Base-by-base conservation (phyloP, 768 basidiomycete genomes). In the Tephrocybe sp. region DNA sequence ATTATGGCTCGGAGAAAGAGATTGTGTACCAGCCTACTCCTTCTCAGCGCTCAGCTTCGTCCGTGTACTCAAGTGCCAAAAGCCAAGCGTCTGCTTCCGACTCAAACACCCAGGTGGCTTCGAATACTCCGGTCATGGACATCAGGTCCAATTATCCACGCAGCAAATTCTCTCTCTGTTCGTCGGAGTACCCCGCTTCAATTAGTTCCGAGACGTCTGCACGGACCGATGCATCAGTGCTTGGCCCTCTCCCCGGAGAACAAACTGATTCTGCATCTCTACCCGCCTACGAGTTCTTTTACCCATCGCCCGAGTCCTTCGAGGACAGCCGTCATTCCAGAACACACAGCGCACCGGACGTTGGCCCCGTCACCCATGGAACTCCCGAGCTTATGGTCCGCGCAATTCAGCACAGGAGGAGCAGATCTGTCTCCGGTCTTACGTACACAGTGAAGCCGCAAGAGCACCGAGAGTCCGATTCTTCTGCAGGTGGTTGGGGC, bases 151-250 rank as follows among this genome's bases (percentile, higher is more conserved):
- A 62, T 36, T 63, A 62, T 47, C 66, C 65, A 16, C 52, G 62
- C 41, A 65, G 64, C 57, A 64, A 63, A 45, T 68, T 65, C 43
- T 68, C 67, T 15, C 53, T 66, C 30, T 60, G 61, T 27, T 66
- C 65, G 25, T 68, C 67, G 5, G 65, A 68, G 39, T 68, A 64
- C 28, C 53, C 61, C 0, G 9, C 46, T 52, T 64, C 67, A 7
- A 16, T 53, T 28, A 28, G 36, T 15, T 51, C 50, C 6, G 22
- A 51, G 30, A 48, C 58, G 27, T 53, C 52, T 12, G 37, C 51
- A 11, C 11, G 15, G 8, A 47, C 57, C 13, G 41, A 39, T 34
- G 21, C 18, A 34, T 26, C 44, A 26, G 3, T 36, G n/a, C 18
- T 32, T 34, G 0, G 5, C 12, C 38, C 49, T 9, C 19, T 25